Conservation (phyloP, 139 green algal species). For the Coelastrella sp. region DNA sequence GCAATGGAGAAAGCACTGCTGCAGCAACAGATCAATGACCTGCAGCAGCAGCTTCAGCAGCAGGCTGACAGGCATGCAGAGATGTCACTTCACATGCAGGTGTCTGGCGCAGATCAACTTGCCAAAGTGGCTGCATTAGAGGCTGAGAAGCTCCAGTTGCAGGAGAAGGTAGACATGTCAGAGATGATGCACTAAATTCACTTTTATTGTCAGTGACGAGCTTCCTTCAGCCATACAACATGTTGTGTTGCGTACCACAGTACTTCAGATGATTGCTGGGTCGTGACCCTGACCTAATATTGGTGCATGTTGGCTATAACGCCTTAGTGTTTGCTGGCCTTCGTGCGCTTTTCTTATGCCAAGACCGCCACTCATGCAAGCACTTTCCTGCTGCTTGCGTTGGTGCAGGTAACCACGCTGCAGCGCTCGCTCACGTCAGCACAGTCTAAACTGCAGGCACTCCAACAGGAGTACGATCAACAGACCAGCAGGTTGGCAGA, state of each 20-base stretch:
- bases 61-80: not conserved
- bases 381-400: not conserved
- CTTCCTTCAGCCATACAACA: too few species aligned
- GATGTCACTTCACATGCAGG: not conserved
- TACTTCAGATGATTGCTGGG: too few species aligned
- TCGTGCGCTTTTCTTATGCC: not conserved
- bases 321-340: too few species aligned
- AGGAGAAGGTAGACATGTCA: not conserved
- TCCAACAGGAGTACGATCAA: not conserved
- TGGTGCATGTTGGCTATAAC: too few species aligned
- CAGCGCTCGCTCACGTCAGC: not conserved
- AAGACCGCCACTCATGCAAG: not conserved
- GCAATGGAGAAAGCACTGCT: not conserved
- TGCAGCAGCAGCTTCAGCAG: conserved; percentile 27
- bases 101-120: not conserved
- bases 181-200: not conserved
- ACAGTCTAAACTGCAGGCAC: not conserved
- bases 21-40: conserved; percentile 2
- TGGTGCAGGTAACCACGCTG: not conserved
- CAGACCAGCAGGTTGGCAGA: not conserved
- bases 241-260: too few species aligned
- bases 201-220: too few species aligned
- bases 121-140: conserved; percentile 2
- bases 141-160: conserved; percentile 8
- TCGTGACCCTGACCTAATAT: too few species aligned